Conservation (phyloP, 768 basidiomycete genomes). For the Rhodotorula babjevae region DNA sequence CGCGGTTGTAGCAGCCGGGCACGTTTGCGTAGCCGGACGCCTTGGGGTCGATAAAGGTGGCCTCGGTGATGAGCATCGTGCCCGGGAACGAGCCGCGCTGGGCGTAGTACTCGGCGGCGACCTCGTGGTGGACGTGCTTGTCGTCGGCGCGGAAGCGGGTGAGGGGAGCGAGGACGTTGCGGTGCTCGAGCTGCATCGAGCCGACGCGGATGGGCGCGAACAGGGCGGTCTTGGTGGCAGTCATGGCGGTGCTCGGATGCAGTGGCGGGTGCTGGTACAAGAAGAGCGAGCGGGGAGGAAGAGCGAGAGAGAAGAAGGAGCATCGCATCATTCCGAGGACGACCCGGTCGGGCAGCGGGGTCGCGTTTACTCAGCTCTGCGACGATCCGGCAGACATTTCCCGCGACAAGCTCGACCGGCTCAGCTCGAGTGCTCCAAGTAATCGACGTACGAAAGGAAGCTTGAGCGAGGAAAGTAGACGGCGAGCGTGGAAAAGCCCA, state of each 20-base stretch:
- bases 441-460: no score
- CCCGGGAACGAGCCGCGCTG: slow-evolving; percentile 50
- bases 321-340: neutral
- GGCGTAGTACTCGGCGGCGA: slow-evolving; percentile 37
- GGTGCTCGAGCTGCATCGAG: slow-evolving; percentile 27
- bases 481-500: no score
- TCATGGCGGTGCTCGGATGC: neutral
- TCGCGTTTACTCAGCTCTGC: no score
- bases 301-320: neutral
- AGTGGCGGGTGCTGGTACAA: no score
- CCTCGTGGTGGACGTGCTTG: slow-evolving; percentile 18
- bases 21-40: slow-evolving; percentile 50
- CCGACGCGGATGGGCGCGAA: slow-evolving; percentile 39
- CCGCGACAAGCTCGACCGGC: no score
- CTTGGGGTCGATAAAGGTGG: slow-evolving; percentile 41
- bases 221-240: slow-evolving; percentile 54
- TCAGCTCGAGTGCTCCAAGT: no score
- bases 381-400: no score
- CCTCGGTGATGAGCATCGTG: slow-evolving; percentile 59
- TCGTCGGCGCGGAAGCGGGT: slow-evolving; percentile 39
- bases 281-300: neutral
- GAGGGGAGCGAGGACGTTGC: slow-evolving; percentile 39
- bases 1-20: neutral
- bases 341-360: no score
- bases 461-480: no score